phyloP scores from a whole-genome alignment of 306 rosid genomes.

The cucumber (Cucumis sativus) region Cucumber_9930_V3 NC_026659.2:27929501-27930000 shows the following conservation, averaged over 20 bases:
- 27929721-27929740: neutral
- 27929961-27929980: slow-evolving; percentile 96
- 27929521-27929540: neutral
- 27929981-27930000: slow-evolving; percentile 96
- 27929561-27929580: neutral
- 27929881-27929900: neutral
- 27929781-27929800: neutral
- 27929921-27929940: slow-evolving; percentile 89
- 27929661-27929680: neutral
- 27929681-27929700: neutral
- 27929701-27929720: neutral
- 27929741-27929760: neutral
- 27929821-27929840: neutral
- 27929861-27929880: neutral
- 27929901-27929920: slow-evolving; percentile 88
- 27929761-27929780: neutral
- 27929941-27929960: slow-evolving; percentile 81
- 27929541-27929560: neutral
- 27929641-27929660: neutral
- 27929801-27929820: neutral
- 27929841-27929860: neutral
- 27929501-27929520: neutral
- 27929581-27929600: neutral
- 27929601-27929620: neutral
- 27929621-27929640: neutral